These are phyloP conservation scores for Talaromyces sp. DNA, from an alignment of 2,329 filamentous ascomycete species.

Conservation along the genomic window DNA sequence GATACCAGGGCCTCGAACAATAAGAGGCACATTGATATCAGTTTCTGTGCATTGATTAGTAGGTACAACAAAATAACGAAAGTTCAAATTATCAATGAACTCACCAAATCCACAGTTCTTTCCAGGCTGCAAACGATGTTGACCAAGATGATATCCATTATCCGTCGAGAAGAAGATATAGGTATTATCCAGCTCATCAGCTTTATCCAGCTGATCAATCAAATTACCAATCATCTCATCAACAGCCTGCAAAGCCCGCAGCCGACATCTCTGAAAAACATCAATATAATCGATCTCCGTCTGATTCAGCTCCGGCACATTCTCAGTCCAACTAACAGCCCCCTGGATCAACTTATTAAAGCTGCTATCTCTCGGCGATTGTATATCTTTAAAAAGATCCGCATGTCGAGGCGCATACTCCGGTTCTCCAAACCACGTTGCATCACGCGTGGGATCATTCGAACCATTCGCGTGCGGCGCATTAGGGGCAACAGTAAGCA, in stretches of 20 bases:
- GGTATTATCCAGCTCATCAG: conserved; percentile 52
- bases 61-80: background rate
- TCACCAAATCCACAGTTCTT: conserved; percentile 61
- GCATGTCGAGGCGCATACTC: conserved; percentile 57
- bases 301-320: conserved; percentile 47
- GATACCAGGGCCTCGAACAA: conserved; percentile 61
- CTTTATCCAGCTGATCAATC: conserved; percentile 43
- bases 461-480: conserved; percentile 62
- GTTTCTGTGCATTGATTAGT: conserved; percentile 21
- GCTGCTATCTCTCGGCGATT: conserved; percentile 62
- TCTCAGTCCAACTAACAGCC: conserved; percentile 49
- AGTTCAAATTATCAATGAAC: background rate
- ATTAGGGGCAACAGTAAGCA: conserved; percentile 65
- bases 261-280: conserved; percentile 52
- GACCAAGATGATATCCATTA: conserved; percentile 63
- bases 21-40: conserved; percentile 61
- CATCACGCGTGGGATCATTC: conserved; percentile 13
- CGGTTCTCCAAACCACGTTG: conserved; percentile 29
- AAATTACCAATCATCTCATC: conserved; percentile 56
- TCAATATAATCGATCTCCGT: conserved; percentile 55
- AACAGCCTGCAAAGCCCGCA: conserved; percentile 55
- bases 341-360: conserved; percentile 61
- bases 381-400: conserved; percentile 60
- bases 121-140: conserved; percentile 60
- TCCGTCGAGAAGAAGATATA: conserved; percentile 63